Evolutionary conservation across 176 grass and related monocot species (phyloP).

Genomic region (Zoysia pacifica): DNA sequence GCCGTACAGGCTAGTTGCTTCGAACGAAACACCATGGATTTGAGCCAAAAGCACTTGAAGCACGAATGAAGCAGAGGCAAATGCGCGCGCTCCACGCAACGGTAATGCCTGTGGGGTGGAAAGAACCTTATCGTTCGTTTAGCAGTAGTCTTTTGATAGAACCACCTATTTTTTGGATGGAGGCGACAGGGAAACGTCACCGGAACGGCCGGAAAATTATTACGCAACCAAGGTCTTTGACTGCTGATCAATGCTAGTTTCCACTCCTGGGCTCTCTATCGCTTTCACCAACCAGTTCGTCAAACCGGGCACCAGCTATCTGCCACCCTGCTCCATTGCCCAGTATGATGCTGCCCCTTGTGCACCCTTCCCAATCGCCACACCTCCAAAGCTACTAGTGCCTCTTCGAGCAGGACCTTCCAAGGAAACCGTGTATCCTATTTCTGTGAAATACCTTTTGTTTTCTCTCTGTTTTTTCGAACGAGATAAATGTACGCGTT

Average conservation of each 20-base stretch:
- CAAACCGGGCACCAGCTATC: background rate
- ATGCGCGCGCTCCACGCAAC: background rate
- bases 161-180: background rate
- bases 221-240: slow-evolving; percentile 12
- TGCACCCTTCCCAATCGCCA: background rate
- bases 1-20: background rate
- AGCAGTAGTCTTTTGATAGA: background rate
- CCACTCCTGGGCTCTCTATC: background rate
- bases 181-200: background rate
- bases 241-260: slow-evolving; percentile 17
- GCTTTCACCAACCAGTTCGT: background rate
- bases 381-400: background rate
- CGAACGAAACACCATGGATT: background rate
- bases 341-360: background rate
- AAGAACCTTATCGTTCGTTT: background rate
- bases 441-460: background rate
- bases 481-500: background rate
- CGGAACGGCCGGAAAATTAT: background rate
- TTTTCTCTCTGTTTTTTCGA: background rate
- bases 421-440: background rate
- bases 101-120: background rate
- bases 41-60: background rate
- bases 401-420: background rate
- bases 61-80: background rate
- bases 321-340: background rate